Conservation (phyloP, 345 rosid genomes). For the Passiflora organensis region DNA sequence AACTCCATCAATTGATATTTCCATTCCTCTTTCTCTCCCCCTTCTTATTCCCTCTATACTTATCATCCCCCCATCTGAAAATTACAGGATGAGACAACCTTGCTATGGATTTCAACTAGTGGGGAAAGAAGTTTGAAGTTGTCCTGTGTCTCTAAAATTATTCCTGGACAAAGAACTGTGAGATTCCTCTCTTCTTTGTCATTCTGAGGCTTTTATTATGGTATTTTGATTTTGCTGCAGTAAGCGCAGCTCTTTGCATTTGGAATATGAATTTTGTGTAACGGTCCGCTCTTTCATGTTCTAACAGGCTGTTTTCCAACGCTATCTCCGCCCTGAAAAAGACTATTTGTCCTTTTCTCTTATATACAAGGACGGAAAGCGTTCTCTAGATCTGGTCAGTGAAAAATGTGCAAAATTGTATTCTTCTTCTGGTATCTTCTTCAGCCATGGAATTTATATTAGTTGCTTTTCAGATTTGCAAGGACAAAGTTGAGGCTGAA, state of each 20-base stretch:
- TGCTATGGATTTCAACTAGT: constrained; percentile 79
- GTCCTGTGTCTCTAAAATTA: constrained; percentile 66
- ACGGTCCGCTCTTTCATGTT: constrained; percentile 2
- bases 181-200: constrained; percentile 26
- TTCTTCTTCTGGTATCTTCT: constrained; percentile 9
- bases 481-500: constrained; percentile 95
- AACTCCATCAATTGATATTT: no score
- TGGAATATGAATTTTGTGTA: constrained; percentile 8
- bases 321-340: constrained; percentile 75
- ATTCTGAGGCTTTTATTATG: not conserved
- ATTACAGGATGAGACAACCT: constrained; percentile 81
- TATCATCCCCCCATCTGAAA: constrained; percentile 12
- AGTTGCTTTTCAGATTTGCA: constrained; percentile 58
- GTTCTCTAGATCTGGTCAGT: constrained; percentile 94
- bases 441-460: constrained; percentile 5
- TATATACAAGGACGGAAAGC: constrained; percentile 69
- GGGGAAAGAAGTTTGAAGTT: constrained; percentile 85
- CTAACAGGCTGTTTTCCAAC: constrained; percentile 84
- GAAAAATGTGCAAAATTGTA: constrained; percentile 5
- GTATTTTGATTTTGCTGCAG: constrained; percentile 2
- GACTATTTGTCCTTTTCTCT: constrained; percentile 92
- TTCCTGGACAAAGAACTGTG: constrained; percentile 98
- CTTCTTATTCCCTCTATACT: no score
- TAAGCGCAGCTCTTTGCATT: no score
- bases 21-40: no score